Evolutionary conservation across 306 rosid species (phyloP), one percentile per base, ranked within the genome.

Genomic region (Corylus avellana): DNA sequence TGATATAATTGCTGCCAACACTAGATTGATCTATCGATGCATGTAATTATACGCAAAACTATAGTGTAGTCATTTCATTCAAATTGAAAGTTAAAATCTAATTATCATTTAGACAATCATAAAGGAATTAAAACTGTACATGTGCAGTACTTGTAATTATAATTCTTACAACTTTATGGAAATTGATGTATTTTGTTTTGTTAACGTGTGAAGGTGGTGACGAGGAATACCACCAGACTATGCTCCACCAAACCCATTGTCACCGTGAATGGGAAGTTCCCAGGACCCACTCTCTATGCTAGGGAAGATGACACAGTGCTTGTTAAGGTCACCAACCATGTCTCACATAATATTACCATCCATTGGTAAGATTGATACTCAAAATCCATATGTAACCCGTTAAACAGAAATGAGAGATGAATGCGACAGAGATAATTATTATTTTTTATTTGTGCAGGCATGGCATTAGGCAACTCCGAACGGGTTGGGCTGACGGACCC

Each of bases 401-500:
- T 32, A 32, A 32, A 2, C 35, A 32, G 2, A 32, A 32, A 1
- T 32, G 35, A 32, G 35, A 32, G 35, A 5, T 39, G 44, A 3
- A 39, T 4, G 25, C 25, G 6, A 39, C 4, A 5, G 7, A 39
- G 44, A 39, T 5, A 3, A 39, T 39, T 32, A 32, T 32, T 32
- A 3, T 4, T 39, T 39, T 44, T 4, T 8, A 6, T 4, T n/a
- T 2, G 72, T 47, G 81, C 48, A 94, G 98, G 98, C 98, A 94
- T 67, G 98, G 98, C 14, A 37, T 94, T 37, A 84, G 94, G 57
- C 98, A 94, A 70, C 73, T 94, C 57, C 76, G 80, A 84, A 94
- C 98, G 0, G 98, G 98, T 27, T 94, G 98, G 98, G 79, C 98
- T 0, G 98, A 94, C 49, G 98, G 98, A 12, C 98, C 97, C 0